phyloP scores from a whole-genome alignment of 495 filamentous ascomycete genomes.

The Aspergillus wentii region DNA sequence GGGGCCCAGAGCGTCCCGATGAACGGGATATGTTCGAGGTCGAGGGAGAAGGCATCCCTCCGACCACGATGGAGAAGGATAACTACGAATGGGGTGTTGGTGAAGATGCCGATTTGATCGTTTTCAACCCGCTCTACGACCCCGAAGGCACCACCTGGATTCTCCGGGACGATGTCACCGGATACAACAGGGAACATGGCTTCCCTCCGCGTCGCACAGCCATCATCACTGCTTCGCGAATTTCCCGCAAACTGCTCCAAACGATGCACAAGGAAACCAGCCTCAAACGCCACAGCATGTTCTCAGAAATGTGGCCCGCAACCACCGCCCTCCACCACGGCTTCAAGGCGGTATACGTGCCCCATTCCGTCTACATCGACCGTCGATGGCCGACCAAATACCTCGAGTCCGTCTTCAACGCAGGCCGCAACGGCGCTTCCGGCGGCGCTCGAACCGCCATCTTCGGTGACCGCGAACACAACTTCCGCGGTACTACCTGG shows the following conservation, averaged over 20 bases:
- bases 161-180: conserved; percentile 81
- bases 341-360: conserved; percentile 89
- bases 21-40: conserved; percentile 63
- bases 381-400: conserved; percentile 80
- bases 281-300: conserved; percentile 78
- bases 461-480: conserved; percentile 85
- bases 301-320: conserved; percentile 94
- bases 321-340: conserved; percentile 87
- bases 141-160: conserved; percentile 85
- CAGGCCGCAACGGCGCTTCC: conserved; percentile 72
- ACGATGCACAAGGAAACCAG: conserved; percentile 89
- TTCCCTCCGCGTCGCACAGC: conserved; percentile 77
- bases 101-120: conserved; percentile 91
- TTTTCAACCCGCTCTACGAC: conserved; percentile 91
- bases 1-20: conserved; percentile 75
- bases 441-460: conserved; percentile 68
- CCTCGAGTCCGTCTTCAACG: conserved; percentile 79
- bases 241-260: conserved; percentile 73
- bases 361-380: conserved; percentile 88
- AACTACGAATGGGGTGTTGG: conserved; percentile 83
- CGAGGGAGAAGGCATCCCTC: conserved; percentile 66
- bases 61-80: conserved; percentile 68
- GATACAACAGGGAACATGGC: conserved; percentile 67
- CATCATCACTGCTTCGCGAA: conserved; percentile 79
- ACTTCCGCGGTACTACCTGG: conserved; percentile 85